Percentiles rank a stretch among this genome's conserved stretches.
phyloP scores from a whole-genome alignment of 805 yeast genomes.

The Suhomyces vadensis region DNA sequence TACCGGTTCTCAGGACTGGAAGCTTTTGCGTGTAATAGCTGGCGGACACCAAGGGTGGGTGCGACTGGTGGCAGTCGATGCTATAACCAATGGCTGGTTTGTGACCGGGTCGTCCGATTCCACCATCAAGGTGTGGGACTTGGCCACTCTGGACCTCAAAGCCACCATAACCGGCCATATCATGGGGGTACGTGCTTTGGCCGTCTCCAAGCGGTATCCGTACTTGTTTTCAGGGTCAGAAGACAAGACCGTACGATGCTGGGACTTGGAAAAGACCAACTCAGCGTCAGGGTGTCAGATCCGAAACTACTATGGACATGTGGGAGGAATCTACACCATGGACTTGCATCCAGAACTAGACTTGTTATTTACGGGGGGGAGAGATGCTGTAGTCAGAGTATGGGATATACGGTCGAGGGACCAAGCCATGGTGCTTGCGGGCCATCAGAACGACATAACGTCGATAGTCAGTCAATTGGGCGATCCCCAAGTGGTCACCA shows the following conservation, averaged over 20 bases:
- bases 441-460: slow-evolving; percentile 78
- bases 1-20: slow-evolving; percentile 56
- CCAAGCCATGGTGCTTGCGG: slow-evolving; percentile 74
- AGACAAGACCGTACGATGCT: slow-evolving; percentile 88
- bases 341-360: slow-evolving; percentile 88
- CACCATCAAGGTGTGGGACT: slow-evolving; percentile 89
- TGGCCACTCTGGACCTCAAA: slow-evolving; percentile 67
- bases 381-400: slow-evolving; percentile 81
- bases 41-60: slow-evolving; percentile 94
- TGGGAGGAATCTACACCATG: slow-evolving; percentile 82
- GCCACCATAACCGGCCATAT: slow-evolving; percentile 87
- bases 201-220: slow-evolving; percentile 74
- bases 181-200: slow-evolving; percentile 81
- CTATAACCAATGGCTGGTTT: slow-evolving; percentile 80
- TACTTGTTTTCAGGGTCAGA: slow-evolving; percentile 91
- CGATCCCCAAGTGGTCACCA: slow-evolving; percentile 84
- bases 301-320: slow-evolving; percentile 91
- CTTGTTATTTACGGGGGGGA: slow-evolving; percentile 79
- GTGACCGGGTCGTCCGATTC: slow-evolving; percentile 89
- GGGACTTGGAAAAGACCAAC: slow-evolving; percentile 90
- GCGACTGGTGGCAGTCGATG: slow-evolving; percentile 77
- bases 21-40: slow-evolving; percentile 66
- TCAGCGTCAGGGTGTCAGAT: slow-evolving; percentile 53
- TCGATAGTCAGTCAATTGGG: slow-evolving; percentile 64
- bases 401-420: slow-evolving; percentile 90